Evolutionary conservation across 2,329 filamentous ascomycete species (phyloP), one percentile per base, ranked within the genome.

Genomic region (Alternaria sp.): DNA sequence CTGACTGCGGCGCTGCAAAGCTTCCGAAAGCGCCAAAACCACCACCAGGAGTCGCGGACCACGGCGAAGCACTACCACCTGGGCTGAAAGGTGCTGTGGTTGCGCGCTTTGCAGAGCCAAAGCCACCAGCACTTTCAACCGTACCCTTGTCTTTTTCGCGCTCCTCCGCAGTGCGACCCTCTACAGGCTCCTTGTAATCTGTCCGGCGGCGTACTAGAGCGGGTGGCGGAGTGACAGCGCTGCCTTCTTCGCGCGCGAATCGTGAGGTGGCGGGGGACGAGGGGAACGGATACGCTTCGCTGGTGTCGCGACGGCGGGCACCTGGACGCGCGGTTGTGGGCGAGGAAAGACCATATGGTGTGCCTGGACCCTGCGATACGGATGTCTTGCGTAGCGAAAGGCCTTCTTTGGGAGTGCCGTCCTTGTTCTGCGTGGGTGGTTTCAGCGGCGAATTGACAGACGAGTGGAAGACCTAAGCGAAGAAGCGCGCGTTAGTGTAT

Each of bases 371-470:
- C 64, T 92, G 89, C 20, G 94, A 95, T 49, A 97, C 80, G 1
- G 94, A 97, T 16, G 89, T 84, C 81, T 97, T 97, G 58, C 94
- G 91, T 49, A 90, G 87, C 56, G 91, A 89, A 11, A 85, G 72
- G 11, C 84, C 84, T 49, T 76, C 86, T 77, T 79, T 85, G 78
- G 77, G 85, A 76, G 77, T 85, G 61, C 78, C 84, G 78, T 81
- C 88, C 81, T 92, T 94, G 70, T 83, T 86, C 73, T 92, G 90
- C 32, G 88, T 87, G 20, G 92, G 91, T 8, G 92, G 91, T 80
- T 98, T 98, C 68, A 97, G 83, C 34, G 93, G 91, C 36, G 95
- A 97, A 78, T 98, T 99, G 75, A 99, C 93, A 65, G 96, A 95
- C 51, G 87, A 87, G 51, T 88, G 81, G 79, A 97, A 97, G 64